phyloP scores from a whole-genome alignment of 306 rosid genomes.

The Quercus berberidifolia region DNA sequence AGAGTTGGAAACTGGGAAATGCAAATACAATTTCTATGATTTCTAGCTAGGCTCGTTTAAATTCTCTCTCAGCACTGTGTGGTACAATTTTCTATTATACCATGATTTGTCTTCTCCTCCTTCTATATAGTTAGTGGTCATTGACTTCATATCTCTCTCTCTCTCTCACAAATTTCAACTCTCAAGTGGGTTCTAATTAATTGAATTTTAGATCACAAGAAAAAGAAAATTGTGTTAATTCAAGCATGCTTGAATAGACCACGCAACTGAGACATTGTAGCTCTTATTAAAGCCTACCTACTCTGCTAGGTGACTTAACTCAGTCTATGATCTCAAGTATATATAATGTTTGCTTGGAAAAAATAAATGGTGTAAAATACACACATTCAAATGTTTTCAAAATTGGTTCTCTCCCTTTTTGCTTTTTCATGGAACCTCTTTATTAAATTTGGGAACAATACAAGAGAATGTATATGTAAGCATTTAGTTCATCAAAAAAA shows the following conservation, averaged over 20 bases:
- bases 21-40: not conserved
- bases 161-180: not conserved
- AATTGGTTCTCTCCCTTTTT: too few relatives aligned
- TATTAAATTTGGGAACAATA: too few relatives aligned
- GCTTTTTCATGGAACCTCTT: too few relatives aligned
- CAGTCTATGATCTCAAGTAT: not conserved
- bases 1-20: not conserved
- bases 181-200: conserved; percentile 13
- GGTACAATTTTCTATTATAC: not conserved
- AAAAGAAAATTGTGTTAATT: not conserved
- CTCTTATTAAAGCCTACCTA: not conserved
- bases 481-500: too few relatives aligned
- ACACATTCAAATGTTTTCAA: too few relatives aligned
- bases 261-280: not conserved
- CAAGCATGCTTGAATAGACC: conserved; percentile 19
- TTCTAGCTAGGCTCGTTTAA: not conserved
- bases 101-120: not conserved
- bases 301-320: not conserved
- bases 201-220: not conserved
- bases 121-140: too few relatives aligned
- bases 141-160: not conserved
- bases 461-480: too few relatives aligned
- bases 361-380: too few relatives aligned
- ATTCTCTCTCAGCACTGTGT: not conserved
- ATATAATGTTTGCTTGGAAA: too few relatives aligned